A percentile compares a stretch with the other conserved stretches of the same genome.
Conservation (phyloP, 176 grass and related monocot species). For the Elymus sibiricus region DNA sequence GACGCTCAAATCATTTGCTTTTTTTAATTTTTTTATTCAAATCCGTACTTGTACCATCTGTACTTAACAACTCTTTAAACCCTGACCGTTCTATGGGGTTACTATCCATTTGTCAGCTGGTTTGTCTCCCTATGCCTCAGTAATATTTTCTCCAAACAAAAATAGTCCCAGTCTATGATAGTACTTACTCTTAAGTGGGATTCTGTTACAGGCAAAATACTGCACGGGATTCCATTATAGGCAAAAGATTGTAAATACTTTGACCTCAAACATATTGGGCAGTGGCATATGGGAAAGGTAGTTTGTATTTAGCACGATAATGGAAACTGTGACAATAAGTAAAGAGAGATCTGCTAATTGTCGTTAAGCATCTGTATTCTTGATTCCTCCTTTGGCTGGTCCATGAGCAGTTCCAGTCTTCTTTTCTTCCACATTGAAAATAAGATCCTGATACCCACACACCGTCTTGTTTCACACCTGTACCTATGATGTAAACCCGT, state of each 20-base stretch:
- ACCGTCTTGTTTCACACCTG: background rate
- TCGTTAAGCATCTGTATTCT: background rate
- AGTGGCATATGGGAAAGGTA: background rate
- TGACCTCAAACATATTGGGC: background rate
- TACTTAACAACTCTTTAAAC: background rate
- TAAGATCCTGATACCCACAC: background rate
- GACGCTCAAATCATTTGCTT: no score
- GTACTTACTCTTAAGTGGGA: background rate
- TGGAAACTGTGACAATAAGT: background rate
- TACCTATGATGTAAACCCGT: background rate
- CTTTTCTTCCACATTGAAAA: background rate
- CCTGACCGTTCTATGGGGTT: background rate
- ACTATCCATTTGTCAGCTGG: background rate
- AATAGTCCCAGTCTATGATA: background rate
- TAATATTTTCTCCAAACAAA: constrained; percentile 7
- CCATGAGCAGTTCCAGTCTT: background rate
- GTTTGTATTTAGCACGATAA: background rate
- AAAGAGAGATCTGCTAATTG: background rate
- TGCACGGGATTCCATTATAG: background rate
- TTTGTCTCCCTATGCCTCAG: background rate
- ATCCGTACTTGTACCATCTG: background rate
- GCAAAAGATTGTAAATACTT: background rate
- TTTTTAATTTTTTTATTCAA: background rate
- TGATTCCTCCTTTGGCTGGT: background rate
- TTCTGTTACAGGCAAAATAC: background rate